Evolutionary conservation across 257 asterid species (phyloP), one percentile per base, ranked within the genome.

Genomic region (Datura wrightii): DNA sequence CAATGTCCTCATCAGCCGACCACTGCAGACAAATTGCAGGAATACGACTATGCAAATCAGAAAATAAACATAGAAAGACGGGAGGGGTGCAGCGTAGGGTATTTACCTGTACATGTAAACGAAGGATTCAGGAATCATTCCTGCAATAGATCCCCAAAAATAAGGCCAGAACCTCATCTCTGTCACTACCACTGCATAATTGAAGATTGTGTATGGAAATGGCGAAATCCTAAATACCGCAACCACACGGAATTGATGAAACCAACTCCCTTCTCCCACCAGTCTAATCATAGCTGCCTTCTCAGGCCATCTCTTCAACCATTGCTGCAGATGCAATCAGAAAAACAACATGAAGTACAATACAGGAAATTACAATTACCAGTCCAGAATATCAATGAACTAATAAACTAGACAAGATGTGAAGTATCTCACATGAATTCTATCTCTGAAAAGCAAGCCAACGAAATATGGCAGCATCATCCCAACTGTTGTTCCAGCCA

Each of bases 51-150:
- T 82, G 72, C 55, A 31, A 46, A 11, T 80, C 84, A 87, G 84
- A 69, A 63, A 83, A 69, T 34, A 15, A n/a, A 11, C 52, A 52
- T 42, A 72, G 67, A 18, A 41, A 53, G 74, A 39, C 44, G 56
- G 74, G 72, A 74, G 24, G 69, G 74, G 18, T 15, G 79, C 36
- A 15, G 83, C 31, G 63, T 31, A n/a, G 82, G 48, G 59, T 53
- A 87, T 65, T 81, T 48, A 94, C 97, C 94, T 93, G 89, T 96
- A 96, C 90, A 96, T 96, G 91, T 93, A 94, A 79, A 96, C 90
- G 92, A 96, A 96, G 88, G 99, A 90, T 87, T 96, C 99, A 2
- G 99, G 99, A 86, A 92, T 87, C 99, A 96, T 96, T 84, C 99
- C 99, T 2, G 96, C 91, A 54, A 94, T 81, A 46, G 99, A 96